These are phyloP conservation scores for Phalaenopsis aphrodite DNA, from an alignment of 106 monocot species.

Conservation along the genomic window DNA sequence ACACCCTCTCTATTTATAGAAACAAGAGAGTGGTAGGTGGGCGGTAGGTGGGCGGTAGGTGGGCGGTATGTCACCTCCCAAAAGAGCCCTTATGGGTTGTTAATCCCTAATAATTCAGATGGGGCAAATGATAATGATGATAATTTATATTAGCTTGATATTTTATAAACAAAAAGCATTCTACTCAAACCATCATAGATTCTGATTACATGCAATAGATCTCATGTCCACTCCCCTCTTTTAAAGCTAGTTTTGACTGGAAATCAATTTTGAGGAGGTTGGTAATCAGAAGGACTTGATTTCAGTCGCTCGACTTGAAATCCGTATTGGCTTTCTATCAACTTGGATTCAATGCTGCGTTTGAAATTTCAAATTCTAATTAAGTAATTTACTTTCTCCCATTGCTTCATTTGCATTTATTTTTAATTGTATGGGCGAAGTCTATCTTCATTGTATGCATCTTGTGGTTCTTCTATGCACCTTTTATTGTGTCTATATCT, in stretches of 20 bases:
- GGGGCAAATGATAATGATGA: neutral
- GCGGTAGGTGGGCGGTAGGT: too few relatives aligned
- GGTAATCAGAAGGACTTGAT: neutral
- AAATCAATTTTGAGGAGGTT: too few relatives aligned
- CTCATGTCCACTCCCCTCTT: too few relatives aligned
- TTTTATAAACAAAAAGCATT: neutral
- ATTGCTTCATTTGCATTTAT: neutral
- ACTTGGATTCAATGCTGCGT: neutral
- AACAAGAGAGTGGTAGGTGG: too few relatives aligned
- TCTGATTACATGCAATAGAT: neutral
- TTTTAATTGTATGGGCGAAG: neutral
- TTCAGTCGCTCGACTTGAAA: neutral
- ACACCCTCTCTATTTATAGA: neutral
- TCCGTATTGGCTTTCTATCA: neutral
- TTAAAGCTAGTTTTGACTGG: too few relatives aligned
- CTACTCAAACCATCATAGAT: neutral
- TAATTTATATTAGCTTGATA: neutral
- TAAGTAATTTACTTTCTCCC: neutral
- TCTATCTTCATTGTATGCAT: neutral
- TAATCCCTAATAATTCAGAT: neutral
- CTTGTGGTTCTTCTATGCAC: neutral
- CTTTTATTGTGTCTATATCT: neutral
- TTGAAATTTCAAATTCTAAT: neutral
- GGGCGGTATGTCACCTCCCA: too few relatives aligned
- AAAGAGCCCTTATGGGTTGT: neutral